A percentile compares a stretch with the other conserved stretches of the same genome.
Conservation (phyloP, 2,329 filamentous ascomycete species). For the Gaeumannomyces sp. region DNA sequence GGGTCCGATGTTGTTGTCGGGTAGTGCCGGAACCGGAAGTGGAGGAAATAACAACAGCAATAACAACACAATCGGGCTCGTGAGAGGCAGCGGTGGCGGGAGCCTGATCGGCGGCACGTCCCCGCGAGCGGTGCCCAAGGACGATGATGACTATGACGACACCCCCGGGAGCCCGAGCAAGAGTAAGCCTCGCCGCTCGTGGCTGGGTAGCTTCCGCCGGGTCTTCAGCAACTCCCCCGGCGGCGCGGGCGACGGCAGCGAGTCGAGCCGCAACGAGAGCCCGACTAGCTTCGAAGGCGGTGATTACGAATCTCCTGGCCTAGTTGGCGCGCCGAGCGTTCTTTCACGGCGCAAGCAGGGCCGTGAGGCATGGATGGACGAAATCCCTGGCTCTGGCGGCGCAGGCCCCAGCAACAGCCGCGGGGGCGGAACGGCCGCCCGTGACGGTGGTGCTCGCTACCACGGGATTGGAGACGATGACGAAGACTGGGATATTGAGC, state of each 20-base stretch:
- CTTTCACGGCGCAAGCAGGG: constrained; percentile 50
- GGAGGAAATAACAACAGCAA: constrained; percentile 10
- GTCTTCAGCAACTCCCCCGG: constrained; percentile 43
- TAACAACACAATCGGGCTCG: not conserved
- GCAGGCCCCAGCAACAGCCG: constrained; percentile 22
- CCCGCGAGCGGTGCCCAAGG: constrained; percentile 10
- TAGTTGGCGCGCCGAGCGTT: constrained; percentile 35
- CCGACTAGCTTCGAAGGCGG: constrained; percentile 27
- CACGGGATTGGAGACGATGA: constrained; percentile 26
- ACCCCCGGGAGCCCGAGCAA: constrained; percentile 50
- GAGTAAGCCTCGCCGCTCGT: constrained; percentile 50
- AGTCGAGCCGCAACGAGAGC: constrained; percentile 19
- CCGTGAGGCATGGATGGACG: constrained; percentile 45
- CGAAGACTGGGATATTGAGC: constrained; percentile 71
- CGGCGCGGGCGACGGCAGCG: constrained; percentile 19
- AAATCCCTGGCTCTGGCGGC: constrained; percentile 15
- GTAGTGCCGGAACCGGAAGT: constrained; percentile 14
- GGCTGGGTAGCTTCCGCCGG: constrained; percentile 62
- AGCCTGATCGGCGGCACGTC: constrained; percentile 7
- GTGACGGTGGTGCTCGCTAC: constrained; percentile 17
- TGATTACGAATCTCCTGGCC: constrained; percentile 36
- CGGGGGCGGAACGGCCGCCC: constrained; percentile 16
- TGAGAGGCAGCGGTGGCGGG: not conserved
- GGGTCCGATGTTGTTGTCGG: constrained; percentile 41
- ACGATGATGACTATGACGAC: constrained; percentile 7